Base-by-base conservation (phyloP, 2,329 filamentous ascomycete genomes). In the Botrytis medusae region DNA sequence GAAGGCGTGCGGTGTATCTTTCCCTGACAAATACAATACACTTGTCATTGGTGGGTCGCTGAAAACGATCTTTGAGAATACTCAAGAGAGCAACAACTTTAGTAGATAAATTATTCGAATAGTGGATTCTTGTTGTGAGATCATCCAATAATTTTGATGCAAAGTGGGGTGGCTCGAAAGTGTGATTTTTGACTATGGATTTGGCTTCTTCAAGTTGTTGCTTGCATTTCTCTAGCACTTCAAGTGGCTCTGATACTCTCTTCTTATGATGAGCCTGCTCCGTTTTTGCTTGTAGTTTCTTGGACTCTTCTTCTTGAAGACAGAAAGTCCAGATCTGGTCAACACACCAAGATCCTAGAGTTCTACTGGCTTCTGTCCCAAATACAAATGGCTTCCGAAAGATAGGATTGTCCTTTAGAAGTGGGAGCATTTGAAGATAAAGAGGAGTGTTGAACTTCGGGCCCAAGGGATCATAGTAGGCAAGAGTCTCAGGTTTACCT, bases 11-110 rank as follows among this genome's bases (percentile, higher is more conserved):
- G 0, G 94, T 95, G 76, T 92, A 89, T 59, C 94, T 87, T 80
- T 92, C 87, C 74, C 93, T 87, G 0, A 97, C 94, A 81, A 99
- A 98, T 0, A 98, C 88, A 72, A 99, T 97, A 79, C 94, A 97
- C 74, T 91, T 90, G 42, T 87, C 85, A 10, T 89, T 85, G 1
- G 85, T 86, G 4, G 84, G 82, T 2, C 85, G 82, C 46, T 87
- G 83, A 78, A 94, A 98, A 68, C 91, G 87, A 12, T 88, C 81
- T 4, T 82, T 80, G 1, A 98, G 84, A 72, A 90, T 88, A 2
- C 84, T 79, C 34, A 89, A 81, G 0, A 98, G 86, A 8, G 86
- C 78, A 6, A 87, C 81, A 0, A 95, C 90, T 81, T 98, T 99
- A 25, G 89, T 85, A 40, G 94, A 97, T 20, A 97, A 78, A 70